Conservation (phyloP, 768 basidiomycete genomes). For the Boletus huronensis region DNA sequence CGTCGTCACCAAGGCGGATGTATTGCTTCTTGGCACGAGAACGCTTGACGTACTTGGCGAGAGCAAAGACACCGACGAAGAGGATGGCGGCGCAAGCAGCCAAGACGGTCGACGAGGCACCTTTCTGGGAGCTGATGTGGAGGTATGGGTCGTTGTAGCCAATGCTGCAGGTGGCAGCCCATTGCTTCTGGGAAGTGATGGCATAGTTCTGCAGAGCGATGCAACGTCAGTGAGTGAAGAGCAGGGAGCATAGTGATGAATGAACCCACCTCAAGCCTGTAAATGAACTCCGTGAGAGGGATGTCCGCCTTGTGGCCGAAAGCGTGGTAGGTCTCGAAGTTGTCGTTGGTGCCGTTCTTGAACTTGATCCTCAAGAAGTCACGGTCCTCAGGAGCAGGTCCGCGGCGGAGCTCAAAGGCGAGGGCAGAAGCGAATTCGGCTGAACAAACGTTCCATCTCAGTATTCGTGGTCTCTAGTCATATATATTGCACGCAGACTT, state of each 20-base stretch:
- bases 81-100: slow-evolving; percentile 36
- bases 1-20: slow-evolving; percentile 37
- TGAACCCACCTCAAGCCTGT: slow-evolving; percentile 63
- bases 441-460: slow-evolving; percentile 28
- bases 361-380: slow-evolving; percentile 84
- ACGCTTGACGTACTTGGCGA: slow-evolving; percentile 36
- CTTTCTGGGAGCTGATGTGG: slow-evolving; percentile 31
- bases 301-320: slow-evolving; percentile 76
- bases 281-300: slow-evolving; percentile 81
- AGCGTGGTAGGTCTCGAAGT: slow-evolving; percentile 66
- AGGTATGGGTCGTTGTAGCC: slow-evolving; percentile 30
- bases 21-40: slow-evolving; percentile 32
- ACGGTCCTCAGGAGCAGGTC: slow-evolving; percentile 68
- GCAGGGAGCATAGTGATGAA: background rate
- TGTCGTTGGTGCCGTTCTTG: slow-evolving; percentile 70
- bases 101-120: slow-evolving; percentile 31
- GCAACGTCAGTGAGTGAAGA: slow-evolving; percentile 1
- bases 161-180: slow-evolving; percentile 40
- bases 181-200: slow-evolving; percentile 42
- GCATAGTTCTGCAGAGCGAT: slow-evolving; percentile 38
- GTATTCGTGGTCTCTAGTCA: background rate
- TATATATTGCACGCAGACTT: slow-evolving; percentile 29
- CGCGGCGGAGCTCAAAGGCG: slow-evolving; percentile 75
- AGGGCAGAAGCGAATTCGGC: slow-evolving; percentile 73
- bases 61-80: slow-evolving; percentile 32